phyloP scores from a whole-genome alignment of 495 filamentous ascomycete species.

The Penicillium malachiteum region DNA sequence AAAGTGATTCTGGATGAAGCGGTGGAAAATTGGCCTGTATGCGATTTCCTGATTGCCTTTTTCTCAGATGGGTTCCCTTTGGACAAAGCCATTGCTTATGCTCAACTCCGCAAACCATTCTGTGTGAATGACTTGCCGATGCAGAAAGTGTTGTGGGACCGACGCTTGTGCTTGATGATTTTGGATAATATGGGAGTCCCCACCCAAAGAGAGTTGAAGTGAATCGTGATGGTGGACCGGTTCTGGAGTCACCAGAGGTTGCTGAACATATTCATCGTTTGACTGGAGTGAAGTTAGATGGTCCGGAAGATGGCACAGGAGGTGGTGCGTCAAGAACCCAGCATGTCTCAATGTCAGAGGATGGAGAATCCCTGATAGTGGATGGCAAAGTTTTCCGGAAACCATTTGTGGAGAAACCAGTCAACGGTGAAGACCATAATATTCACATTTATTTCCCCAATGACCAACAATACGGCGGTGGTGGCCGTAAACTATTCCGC shows the following conservation, averaged over 20 bases:
- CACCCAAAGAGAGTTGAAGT: conserved; percentile 91
- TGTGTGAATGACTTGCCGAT: conserved; percentile 97
- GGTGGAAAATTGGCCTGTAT: conserved; percentile 60
- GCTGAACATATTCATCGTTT: conserved; percentile 74
- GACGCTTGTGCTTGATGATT: conserved; percentile 81
- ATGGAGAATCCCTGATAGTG: conserved; percentile 82
- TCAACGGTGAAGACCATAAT: conserved; percentile 98
- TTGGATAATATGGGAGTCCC: conserved; percentile 86
- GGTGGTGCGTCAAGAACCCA: conserved; percentile 56
- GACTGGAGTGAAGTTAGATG: conserved; percentile 76
- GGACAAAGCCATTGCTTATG: conserved; percentile 95
- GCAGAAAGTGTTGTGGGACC: conserved; percentile 98
- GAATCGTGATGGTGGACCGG: conserved; percentile 89
- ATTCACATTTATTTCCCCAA: conserved; percentile 96
- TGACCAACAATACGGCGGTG: conserved; percentile 69
- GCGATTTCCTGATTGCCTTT: conserved; percentile 96
- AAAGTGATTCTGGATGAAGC: conserved; percentile 96
- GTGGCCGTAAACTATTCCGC: conserved; percentile 87
- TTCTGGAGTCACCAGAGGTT: conserved; percentile 69
- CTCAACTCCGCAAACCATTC: conserved; percentile 85
- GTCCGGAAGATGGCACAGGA: conserved; percentile 69
- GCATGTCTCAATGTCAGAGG: conserved; percentile 78
- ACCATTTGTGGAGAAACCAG: conserved; percentile 97
- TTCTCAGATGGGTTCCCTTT: conserved; percentile 97
- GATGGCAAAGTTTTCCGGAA: conserved; percentile 81